Base-by-base conservation (phyloP, 257 asterid species). In the Gardenia jasminoides region DNA sequence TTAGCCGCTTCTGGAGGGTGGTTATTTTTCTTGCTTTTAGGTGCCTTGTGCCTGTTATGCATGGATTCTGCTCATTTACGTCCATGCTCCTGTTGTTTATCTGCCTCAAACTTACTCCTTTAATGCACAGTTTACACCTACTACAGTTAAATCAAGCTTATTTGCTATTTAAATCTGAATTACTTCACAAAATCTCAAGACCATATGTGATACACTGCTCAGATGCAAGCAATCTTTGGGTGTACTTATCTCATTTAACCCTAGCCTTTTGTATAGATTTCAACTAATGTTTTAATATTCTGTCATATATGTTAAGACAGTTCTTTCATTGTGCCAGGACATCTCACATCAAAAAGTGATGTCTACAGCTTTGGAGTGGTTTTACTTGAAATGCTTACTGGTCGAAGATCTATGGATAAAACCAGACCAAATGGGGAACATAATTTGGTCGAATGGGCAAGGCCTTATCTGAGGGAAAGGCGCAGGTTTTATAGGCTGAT, bases 361-460 rank as follows among this genome's bases (percentile, higher is more conserved):
- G 97, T 93, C 70, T 93, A 93, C 75, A 93, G 98, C 86, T 93
- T 95, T 69, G 98, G 98, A n/a, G 98, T 95, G 20, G 98, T 95
- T 80, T 91, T 95, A 46, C 97, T 95, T 26, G 98, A 93, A 81
- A 87, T 95, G 97, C 85, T 95, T 59, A 91, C 97, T 1, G 99
- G 98, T 43, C 84, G 98, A 82, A 88, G 98, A 88, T 92, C 99
- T 59, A 91, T 96, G 98, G 98, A 96, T 90, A 96, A 95, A 81
- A 90, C 86, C 68, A 94, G 98, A 4, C 98, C 98, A 6, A 88
- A 89, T 24, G 99, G 96, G 41, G 99, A 95, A 54, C 99, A 93
- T 41, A 95, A 95, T 86, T 97, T 95, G 2, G 98, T 95, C 46
- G 97, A 92, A 82, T 95, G 97, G 98, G 97, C 98, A 28, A 76